Base-by-base conservation (phyloP, 2,329 filamentous ascomycete species). In the Aureobasidium sp. region DNA sequence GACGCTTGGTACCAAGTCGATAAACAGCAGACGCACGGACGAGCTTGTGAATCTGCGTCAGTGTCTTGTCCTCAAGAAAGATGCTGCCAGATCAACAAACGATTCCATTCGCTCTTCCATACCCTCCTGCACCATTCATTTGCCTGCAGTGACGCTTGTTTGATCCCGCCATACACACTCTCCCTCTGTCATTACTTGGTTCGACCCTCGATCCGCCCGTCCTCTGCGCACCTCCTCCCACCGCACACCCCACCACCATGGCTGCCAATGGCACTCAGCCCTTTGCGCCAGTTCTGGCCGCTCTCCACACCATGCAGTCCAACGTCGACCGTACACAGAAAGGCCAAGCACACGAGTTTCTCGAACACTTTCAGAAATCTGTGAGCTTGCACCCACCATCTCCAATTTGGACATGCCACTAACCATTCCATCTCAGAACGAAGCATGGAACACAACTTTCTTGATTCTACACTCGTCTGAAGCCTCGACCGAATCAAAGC, bases 321-420 rank as follows among this genome's bases (percentile, higher is more conserved):
- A 87, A 85, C 71, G 86, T 83, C 61, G 83, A 91, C 66, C 81
- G 86, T 65, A 79, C 85, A 60, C 82, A 87, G 66, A 97, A 97
- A 76, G 85, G 86, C 68, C 86, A 90, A 70, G 90, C 89, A 56
- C 90, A 96, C 67, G 84, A 91, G 68, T 98, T 85, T 68, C 78
- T 98, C 56, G 88, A 95, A 72, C 84, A 83, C 63, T 98, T 97
- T 72, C 93, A 98, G 79, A 98, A 98, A 81, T 97, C 93, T 70
- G 91, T 95, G 47, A 8, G 38, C 49, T 4, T 12, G 6, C 17
- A 14, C 10, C 25, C 39, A 3, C 22, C 21, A 8, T 27, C n/a
- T n/a, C n/a, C n/a, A n/a, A n/a, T n/a, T n/a, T n/a, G n/a, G n/a
- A n/a, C 25, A 16, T 22, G 6, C 48, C 48, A 51, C 37, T 60